Conservation (phyloP, 495 filamentous ascomycete species). For the Lophium mytilinum region DNA sequence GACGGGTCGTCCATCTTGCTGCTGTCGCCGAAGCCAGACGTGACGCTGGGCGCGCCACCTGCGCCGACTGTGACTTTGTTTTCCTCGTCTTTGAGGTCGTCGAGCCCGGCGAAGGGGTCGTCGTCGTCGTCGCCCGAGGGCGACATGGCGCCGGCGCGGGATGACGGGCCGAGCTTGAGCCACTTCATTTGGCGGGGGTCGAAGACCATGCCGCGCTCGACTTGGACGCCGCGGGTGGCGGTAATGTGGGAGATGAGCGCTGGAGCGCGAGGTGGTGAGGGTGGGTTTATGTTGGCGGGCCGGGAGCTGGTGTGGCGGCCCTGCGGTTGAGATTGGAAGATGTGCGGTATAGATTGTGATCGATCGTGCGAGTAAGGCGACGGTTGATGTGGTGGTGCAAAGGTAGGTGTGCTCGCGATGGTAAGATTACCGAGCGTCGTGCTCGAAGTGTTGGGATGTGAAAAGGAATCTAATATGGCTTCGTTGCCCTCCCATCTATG, state of each 20-base stretch:
- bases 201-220: slow-evolving; percentile 93
- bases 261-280: slow-evolving; percentile 50
- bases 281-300: slow-evolving; percentile 45
- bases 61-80: slow-evolving; percentile 3
- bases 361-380: slow-evolving; percentile 38
- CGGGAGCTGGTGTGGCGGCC: slow-evolving; percentile 31
- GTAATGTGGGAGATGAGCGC: slow-evolving; percentile 90
- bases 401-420: slow-evolving; percentile 24
- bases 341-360: slow-evolving; percentile 24
- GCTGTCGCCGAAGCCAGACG: background rate
- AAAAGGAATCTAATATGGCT: slow-evolving; percentile 68
- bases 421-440: slow-evolving; percentile 24
- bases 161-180: slow-evolving; percentile 50
- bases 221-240: slow-evolving; percentile 65
- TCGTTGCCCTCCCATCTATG: slow-evolving; percentile 96
- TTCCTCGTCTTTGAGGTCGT: slow-evolving; percentile 53
- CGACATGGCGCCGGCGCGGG: slow-evolving; percentile 19
- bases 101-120: slow-evolving; percentile 74
- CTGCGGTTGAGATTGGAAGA: slow-evolving; percentile 25
- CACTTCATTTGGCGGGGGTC: slow-evolving; percentile 94
- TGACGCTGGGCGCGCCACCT: slow-evolving; percentile 8
- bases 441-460: slow-evolving; percentile 23
- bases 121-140: slow-evolving; percentile 46
- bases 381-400: slow-evolving; percentile 24
- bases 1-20: slow-evolving; percentile 21